phyloP scores from a whole-genome alignment of 345 rosid species.

The Pugionium dolabratum region DNA sequence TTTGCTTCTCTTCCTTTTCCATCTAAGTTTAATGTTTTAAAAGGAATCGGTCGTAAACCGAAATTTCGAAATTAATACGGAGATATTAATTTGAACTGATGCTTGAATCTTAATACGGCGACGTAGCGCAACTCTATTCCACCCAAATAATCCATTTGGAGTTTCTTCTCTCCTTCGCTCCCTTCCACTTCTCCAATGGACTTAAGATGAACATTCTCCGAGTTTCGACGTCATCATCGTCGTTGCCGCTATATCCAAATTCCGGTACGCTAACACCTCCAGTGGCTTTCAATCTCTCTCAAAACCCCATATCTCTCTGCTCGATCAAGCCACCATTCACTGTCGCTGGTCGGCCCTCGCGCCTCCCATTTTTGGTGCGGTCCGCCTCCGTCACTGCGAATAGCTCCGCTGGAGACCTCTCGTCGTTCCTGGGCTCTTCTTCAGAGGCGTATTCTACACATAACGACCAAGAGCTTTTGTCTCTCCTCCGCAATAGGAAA shows the following conservation, averaged over 20 bases:
- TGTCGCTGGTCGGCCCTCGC: slow-evolving; percentile 32
- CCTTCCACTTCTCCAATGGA: slow-evolving; percentile 42
- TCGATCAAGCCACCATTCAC: slow-evolving; percentile 38
- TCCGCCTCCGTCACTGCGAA: slow-evolving; percentile 42
- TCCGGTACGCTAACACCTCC: background rate
- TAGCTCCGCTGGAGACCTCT: slow-evolving; percentile 40
- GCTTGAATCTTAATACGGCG: slow-evolving; percentile 23
- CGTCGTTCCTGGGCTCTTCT: slow-evolving; percentile 8
- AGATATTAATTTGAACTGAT: slow-evolving; percentile 27
- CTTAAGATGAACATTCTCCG: slow-evolving; percentile 60
- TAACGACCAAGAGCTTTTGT: slow-evolving; percentile 62
- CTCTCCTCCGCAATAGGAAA: slow-evolving; percentile 70
- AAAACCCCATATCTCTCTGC: slow-evolving; percentile 31
- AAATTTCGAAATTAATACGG: background rate
- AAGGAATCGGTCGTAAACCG: too few species aligned
- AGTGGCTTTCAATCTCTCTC: slow-evolving; percentile 10
- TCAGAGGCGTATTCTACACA: slow-evolving; percentile 28
- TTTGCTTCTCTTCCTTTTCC: too few species aligned
- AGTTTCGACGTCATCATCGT: slow-evolving; percentile 43
- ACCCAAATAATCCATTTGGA: slow-evolving; percentile 43
- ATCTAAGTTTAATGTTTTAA: too few species aligned
- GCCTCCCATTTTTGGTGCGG: slow-evolving; percentile 32
- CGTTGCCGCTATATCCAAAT: slow-evolving; percentile 26
- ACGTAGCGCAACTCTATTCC: slow-evolving; percentile 56
- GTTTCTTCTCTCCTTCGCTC: background rate